A percentile compares a stretch with the other conserved stretches of the same genome.
Conservation (phyloP, 2,329 filamentous ascomycete species). For the Huntiella savannae region DNA sequence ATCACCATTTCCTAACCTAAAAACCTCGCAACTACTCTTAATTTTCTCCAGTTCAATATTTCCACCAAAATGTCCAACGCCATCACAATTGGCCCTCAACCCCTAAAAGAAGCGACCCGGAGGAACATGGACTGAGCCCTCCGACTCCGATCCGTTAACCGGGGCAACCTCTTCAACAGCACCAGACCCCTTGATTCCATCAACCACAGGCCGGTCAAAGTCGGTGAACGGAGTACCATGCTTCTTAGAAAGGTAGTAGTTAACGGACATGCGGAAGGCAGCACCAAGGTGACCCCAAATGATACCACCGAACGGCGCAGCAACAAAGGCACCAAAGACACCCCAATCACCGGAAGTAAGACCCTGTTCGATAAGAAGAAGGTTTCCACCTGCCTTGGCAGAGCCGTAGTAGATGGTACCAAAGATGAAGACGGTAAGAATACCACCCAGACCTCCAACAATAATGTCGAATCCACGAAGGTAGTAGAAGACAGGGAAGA, state of each 20-base stretch:
- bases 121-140: slow-evolving; percentile 15
- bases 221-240: slow-evolving; percentile 46
- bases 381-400: slow-evolving; percentile 39
- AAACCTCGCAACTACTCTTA: no score
- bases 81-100: neutral
- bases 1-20: no score
- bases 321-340: slow-evolving; percentile 66
- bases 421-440: slow-evolving; percentile 65
- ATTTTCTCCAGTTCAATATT: no score
- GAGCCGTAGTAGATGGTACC: slow-evolving; percentile 60
- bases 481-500: slow-evolving; percentile 51
- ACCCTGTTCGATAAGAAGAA: slow-evolving; percentile 54
- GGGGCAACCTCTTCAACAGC: neutral
- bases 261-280: slow-evolving; percentile 35
- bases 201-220: slow-evolving; percentile 2
- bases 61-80: no score
- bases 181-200: neutral
- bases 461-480: slow-evolving; percentile 70
- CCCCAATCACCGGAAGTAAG: slow-evolving; percentile 65
- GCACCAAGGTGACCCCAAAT: slow-evolving; percentile 51
- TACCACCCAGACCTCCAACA: slow-evolving; percentile 55
- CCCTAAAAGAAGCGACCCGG: slow-evolving; percentile 35
- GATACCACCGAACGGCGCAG: slow-evolving; percentile 56
- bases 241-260: slow-evolving; percentile 36
- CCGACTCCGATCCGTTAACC: slow-evolving; percentile 13